Evolutionary conservation across 768 basidiomycete species (phyloP).

Genomic region (Lactarius hatsudake): DNA sequence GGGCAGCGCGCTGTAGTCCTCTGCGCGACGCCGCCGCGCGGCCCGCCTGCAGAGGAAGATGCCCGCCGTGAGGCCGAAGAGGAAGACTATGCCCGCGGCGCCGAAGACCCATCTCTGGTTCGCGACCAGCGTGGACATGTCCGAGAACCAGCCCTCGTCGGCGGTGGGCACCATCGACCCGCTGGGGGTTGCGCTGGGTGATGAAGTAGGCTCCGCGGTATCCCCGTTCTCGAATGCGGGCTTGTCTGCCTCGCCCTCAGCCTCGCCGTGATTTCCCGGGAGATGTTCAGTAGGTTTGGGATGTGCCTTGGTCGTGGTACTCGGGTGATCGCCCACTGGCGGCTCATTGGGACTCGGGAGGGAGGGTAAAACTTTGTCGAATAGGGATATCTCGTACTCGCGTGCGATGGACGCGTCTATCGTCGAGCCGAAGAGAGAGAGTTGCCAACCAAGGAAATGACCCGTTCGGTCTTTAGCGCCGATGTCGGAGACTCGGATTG

Average conservation of each 20-base stretch:
- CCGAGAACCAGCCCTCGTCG: conserved; percentile 84
- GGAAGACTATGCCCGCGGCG: conserved; percentile 68
- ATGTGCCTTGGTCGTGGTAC: conserved; percentile 55
- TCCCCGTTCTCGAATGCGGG: conserved; percentile 55
- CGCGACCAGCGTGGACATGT: conserved; percentile 67
- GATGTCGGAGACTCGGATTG: conserved; percentile 80
- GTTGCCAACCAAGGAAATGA: conserved; percentile 84
- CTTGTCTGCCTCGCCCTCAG: conserved; percentile 75
- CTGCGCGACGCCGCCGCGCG: conserved; percentile 38
- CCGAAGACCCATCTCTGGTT: conserved; percentile 89
- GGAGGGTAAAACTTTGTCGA: conserved; percentile 52
- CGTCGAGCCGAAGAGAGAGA: conserved; percentile 88
- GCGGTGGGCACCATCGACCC: conserved; percentile 52
- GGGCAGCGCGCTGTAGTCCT: conserved; percentile 58
- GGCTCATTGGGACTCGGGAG: conserved; percentile 30
- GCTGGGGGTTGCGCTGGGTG: conserved; percentile 24
- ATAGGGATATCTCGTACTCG: conserved; percentile 57
- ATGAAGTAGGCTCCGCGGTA: conserved; percentile 28
- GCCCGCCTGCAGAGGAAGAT: conserved; percentile 81
- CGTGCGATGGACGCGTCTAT: conserved; percentile 67
- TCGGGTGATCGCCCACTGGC: conserved; percentile 35
- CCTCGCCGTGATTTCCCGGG: conserved; percentile 80
- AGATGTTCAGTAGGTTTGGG: conserved; percentile 86
- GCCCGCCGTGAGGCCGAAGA: conserved; percentile 68
- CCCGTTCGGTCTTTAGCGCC: conserved; percentile 55